Conservation (phyloP, 176 grass and related monocot species). For the Rhipidocladum racemiflorum region DNA sequence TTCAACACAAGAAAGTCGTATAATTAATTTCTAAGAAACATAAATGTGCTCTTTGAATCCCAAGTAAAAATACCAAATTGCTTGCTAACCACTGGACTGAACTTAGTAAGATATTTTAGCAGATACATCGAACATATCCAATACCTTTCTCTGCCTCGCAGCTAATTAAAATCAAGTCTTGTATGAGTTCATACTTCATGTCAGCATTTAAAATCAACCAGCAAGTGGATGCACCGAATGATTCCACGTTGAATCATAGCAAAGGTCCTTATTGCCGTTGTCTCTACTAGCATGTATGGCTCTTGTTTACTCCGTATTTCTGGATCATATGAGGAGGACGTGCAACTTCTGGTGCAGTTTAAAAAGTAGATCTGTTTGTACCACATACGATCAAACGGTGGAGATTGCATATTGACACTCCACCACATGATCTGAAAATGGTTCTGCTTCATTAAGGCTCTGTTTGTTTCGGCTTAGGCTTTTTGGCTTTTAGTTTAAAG, state of each 20-base stretch:
- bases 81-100: background rate
- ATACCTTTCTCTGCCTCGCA: background rate
- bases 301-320: constrained; percentile 4
- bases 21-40: background rate
- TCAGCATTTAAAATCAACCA: constrained; percentile 25
- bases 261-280: constrained; percentile 15
- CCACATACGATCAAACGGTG: constrained; percentile 9
- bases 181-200: constrained; percentile 42
- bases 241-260: constrained; percentile 1
- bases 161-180: constrained; percentile 3
- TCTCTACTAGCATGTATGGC: constrained; percentile 10
- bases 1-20: background rate
- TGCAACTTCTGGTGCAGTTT: constrained; percentile 8
- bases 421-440: constrained; percentile 15
- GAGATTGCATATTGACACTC: background rate
- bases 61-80: background rate
- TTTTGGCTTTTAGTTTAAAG: too few relatives aligned
- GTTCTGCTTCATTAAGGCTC: background rate
- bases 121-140: background rate
- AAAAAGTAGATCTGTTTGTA: background rate
- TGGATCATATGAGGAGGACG: constrained; percentile 22
- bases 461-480: too few relatives aligned
- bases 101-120: constrained; percentile 24
- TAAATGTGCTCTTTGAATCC: background rate
- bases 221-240: constrained; percentile 8